These are phyloP conservation scores for Phytophthora vignae DNA, from an alignment of 352 stramenopile species.

Conservation along the genomic window DNA sequence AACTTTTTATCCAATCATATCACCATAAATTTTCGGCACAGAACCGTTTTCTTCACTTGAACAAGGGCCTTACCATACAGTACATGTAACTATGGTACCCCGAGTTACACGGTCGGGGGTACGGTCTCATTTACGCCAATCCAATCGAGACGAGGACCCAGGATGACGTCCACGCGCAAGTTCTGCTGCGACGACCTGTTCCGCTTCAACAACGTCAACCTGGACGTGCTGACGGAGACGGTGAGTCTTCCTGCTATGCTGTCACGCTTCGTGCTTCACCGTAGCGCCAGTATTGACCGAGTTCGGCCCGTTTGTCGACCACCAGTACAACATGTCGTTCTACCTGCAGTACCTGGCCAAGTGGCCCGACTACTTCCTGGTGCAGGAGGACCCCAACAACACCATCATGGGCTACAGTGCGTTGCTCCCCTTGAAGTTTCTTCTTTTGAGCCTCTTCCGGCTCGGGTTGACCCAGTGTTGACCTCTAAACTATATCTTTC, in stretches of 20 bases:
- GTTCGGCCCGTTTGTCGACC: slow-evolving; percentile 14
- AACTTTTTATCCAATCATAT: no score
- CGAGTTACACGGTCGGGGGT: neutral
- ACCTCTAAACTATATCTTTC: slow-evolving; percentile 21
- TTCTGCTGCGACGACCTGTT: slow-evolving; percentile 98
- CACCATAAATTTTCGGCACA: no score
- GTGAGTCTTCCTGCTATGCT: slow-evolving; percentile 33
- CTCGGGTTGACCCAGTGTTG: neutral
- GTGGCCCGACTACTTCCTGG: slow-evolving; percentile 98
- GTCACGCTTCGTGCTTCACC: neutral
- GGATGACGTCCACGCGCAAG: slow-evolving; percentile 95
- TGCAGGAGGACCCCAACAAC: slow-evolving; percentile 93
- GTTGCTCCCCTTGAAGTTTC: slow-evolving; percentile 17
- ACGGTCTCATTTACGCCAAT: neutral
- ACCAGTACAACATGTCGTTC: slow-evolving; percentile 96
- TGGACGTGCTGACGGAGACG: slow-evolving; percentile 97
- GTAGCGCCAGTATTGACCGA: slow-evolving; percentile 14
- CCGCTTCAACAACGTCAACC: slow-evolving; percentile 99
- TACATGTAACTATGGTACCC: neutral
- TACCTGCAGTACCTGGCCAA: slow-evolving; percentile 98
- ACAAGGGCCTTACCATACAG: neutral
- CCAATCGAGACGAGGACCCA: neutral
- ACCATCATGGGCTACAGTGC: slow-evolving; percentile 96
- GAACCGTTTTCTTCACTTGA: no score
- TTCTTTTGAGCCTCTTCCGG: slow-evolving; percentile 3